phyloP scores from a whole-genome alignment of 176 grass and related monocot genomes.

The barley (Hordeum vulgare) region DNA sequence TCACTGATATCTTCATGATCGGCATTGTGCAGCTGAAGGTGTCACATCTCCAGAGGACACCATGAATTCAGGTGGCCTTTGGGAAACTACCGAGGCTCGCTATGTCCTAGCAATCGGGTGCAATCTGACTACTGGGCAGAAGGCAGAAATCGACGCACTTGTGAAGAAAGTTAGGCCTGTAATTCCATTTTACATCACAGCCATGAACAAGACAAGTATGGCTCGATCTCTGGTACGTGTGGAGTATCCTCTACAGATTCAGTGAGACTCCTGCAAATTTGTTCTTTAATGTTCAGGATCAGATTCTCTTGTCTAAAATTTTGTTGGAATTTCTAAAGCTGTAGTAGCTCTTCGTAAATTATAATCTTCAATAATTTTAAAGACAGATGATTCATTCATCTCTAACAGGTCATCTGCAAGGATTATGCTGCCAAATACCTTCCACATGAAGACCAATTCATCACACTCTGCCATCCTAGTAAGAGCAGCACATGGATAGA shows the following conservation, averaged over 20 bases:
- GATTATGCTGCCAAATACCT: conserved; percentile 9
- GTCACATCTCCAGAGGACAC: neutral
- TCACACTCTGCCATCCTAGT: neutral
- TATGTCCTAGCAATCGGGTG: neutral
- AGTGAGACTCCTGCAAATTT: neutral
- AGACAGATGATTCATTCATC: neutral
- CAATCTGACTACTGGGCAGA: neutral
- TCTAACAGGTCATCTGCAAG: conserved; percentile 5
- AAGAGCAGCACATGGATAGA: neutral
- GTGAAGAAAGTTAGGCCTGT: conserved; percentile 5
- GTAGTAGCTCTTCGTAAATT: neutral
- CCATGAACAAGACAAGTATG: neutral
- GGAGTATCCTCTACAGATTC: neutral
- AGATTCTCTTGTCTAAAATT: neutral
- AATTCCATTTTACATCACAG: conserved; percentile 20
- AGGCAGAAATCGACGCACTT: neutral
- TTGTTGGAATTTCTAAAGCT: neutral
- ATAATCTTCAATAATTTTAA: neutral
- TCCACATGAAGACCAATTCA: neutral
- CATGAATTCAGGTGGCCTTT: neutral
- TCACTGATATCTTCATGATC: neutral
- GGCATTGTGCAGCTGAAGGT: neutral
- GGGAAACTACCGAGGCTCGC: neutral
- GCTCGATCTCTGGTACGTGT: conserved; percentile 15
- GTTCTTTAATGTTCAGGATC: no score